Percentiles rank a stretch among this genome's conserved stretches.
Evolutionary conservation across 192 early-diverging fungal genomes (phyloP).

Genomic region (Backusella liffmaniae): DNA sequence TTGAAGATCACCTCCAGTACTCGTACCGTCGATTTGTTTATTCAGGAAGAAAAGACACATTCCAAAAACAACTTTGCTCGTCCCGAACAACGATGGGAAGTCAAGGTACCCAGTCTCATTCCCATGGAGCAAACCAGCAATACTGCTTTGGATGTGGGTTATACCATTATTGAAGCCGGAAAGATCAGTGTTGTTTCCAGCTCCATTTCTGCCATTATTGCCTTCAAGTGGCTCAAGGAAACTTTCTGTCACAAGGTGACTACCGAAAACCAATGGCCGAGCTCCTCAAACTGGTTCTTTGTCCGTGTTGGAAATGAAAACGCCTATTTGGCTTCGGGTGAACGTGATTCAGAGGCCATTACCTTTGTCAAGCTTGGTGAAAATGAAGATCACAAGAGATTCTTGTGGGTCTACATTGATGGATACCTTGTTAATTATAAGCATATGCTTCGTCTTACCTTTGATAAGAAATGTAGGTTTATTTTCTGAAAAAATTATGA

Average conservation of each 20-base stretch:
- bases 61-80: not conserved
- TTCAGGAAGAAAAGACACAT: slow-evolving; percentile 17
- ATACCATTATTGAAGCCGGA: slow-evolving; percentile 13
- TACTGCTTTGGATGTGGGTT: not conserved
- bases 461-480: slow-evolving; percentile 14
- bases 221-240: slow-evolving; percentile 29
- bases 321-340: slow-evolving; percentile 23
- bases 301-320: slow-evolving; percentile 20
- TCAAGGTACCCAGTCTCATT: slow-evolving; percentile 17
- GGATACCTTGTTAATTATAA: slow-evolving; percentile 36
- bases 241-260: slow-evolving; percentile 15
- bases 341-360: not conserved
- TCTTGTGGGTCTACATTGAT: slow-evolving; percentile 25
- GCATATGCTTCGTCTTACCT: slow-evolving; percentile 23
- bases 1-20: not conserved
- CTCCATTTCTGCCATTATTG: slow-evolving; percentile 18
- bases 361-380: slow-evolving; percentile 7
- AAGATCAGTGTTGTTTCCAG: slow-evolving; percentile 20
- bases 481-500: not conserved
- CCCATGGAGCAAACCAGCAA: not conserved
- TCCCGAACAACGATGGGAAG: slow-evolving; percentile 25
- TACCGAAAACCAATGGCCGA: slow-evolving; percentile 23
- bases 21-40: slow-evolving; percentile 5
- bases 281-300: slow-evolving; percentile 26
- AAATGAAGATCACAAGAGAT: slow-evolving; percentile 19